These are phyloP conservation scores for Gossypium mustelinum DNA, from an alignment of 345 rosid genomes.

Conservation along the genomic window DNA sequence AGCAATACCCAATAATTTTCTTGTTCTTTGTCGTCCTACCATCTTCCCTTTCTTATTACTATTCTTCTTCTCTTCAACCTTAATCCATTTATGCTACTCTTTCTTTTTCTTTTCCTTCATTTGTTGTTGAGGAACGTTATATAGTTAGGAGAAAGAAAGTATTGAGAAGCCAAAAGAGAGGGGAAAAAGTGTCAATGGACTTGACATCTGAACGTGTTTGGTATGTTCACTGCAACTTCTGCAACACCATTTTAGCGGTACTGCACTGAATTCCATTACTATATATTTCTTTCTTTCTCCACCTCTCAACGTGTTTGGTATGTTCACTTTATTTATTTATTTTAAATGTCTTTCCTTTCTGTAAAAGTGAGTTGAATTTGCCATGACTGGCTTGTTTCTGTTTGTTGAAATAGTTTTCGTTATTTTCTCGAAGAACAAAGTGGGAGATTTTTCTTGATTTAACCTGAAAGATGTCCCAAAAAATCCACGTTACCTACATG, in stretches of 20 bases:
- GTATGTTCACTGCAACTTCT: slow-evolving; percentile 96
- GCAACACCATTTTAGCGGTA: slow-evolving; percentile 98
- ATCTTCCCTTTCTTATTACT: slow-evolving; percentile 23
- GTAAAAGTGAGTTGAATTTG: slow-evolving; percentile 4
- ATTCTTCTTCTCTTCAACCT: slow-evolving; percentile 8
- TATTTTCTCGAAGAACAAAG: slow-evolving; percentile 2
- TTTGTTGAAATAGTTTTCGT: slow-evolving; percentile 10
- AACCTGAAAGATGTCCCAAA: not conserved
- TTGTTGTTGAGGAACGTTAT: slow-evolving; percentile 7
- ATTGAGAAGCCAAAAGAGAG: not conserved
- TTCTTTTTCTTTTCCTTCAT: not conserved
- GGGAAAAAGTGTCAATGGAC: slow-evolving; percentile 54
- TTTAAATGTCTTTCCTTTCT: not conserved
- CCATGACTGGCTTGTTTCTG: not conserved
- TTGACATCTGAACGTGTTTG: slow-evolving; percentile 78
- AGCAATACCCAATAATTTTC: not conserved
- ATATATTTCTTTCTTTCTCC: not conserved
- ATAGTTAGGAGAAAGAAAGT: not conserved
- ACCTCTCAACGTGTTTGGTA: too few species aligned
- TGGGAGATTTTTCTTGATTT: slow-evolving; percentile 4
- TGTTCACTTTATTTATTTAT: too few species aligned
- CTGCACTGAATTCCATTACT: slow-evolving; percentile 22
- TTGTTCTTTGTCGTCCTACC: slow-evolving; percentile 18
- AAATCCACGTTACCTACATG: not conserved
- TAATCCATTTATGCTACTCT: slow-evolving; percentile 12